phyloP scores from a whole-genome alignment of 2,329 filamentous ascomycete genomes.

The Talaromyces amestolkiae region DNA sequence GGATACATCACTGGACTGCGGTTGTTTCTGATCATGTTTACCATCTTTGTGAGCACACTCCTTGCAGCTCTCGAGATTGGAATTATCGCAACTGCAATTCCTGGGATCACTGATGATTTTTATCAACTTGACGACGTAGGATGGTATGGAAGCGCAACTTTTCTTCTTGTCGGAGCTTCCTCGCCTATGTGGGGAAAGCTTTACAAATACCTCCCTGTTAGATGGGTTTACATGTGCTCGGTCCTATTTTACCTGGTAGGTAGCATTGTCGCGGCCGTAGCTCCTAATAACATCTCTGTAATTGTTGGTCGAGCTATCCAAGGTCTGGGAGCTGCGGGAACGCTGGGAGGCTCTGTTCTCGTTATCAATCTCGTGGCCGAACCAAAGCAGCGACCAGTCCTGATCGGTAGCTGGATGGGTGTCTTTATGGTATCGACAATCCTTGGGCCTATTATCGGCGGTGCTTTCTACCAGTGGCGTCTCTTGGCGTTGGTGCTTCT shows the following conservation, averaged over 20 bases:
- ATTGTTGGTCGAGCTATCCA: slow-evolving; percentile 40
- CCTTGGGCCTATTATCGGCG: slow-evolving; percentile 12
- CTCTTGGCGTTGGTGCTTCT: slow-evolving; percentile 10
- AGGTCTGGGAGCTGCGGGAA: slow-evolving; percentile 35
- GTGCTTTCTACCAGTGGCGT: slow-evolving; percentile 1
- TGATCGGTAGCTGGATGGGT: background rate
- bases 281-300: slow-evolving; percentile 33
- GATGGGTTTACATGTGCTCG: slow-evolving; percentile 14
- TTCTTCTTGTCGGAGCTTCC: background rate
- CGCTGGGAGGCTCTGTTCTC: background rate
- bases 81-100: background rate
- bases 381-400: background rate
- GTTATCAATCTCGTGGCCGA: background rate
- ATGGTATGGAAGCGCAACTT: too few relatives aligned
- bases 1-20: background rate
- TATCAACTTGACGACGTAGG: background rate
- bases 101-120: slow-evolving; percentile 1
- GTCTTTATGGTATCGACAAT: slow-evolving; percentile 24
- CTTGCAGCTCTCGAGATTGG: background rate
- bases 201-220: slow-evolving; percentile 43
- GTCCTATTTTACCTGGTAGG: slow-evolving; percentile 37
- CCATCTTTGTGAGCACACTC: background rate
- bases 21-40: background rate
- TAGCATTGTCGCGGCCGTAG: slow-evolving; percentile 38
- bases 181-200: slow-evolving; percentile 39